Percentiles rank a stretch among this genome's conserved stretches.
Conservation (phyloP, 1,284 basidiomycete species). For the Earliella scabrosa region DNA sequence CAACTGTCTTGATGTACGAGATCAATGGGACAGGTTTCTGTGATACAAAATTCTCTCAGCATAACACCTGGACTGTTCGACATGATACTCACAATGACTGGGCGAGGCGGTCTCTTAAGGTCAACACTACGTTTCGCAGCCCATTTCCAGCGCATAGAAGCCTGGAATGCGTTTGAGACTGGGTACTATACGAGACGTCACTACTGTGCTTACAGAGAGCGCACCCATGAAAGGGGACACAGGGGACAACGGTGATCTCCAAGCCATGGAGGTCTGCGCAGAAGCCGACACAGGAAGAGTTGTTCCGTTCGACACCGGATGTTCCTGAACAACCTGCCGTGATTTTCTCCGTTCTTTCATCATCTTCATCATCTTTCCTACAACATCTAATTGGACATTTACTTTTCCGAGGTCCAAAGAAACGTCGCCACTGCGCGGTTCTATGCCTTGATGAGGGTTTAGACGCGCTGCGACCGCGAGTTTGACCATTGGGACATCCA, state of each 20-base stretch:
- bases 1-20: conserved; percentile 33
- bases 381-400: conserved; percentile 51
- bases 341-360: conserved; percentile 26
- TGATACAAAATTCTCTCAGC: not conserved
- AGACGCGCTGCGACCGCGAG: conserved; percentile 56
- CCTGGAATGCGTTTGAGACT: conserved; percentile 16
- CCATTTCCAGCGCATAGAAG: conserved; percentile 31
- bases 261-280: conserved; percentile 34
- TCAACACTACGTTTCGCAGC: conserved; percentile 21
- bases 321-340: not conserved
- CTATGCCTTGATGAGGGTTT: conserved; percentile 59
- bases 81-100: conserved; percentile 7
- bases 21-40: conserved; percentile 29
- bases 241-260: conserved; percentile 37
- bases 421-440: conserved; percentile 56
- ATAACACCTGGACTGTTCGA: not conserved
- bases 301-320: not conserved
- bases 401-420: conserved; percentile 51
- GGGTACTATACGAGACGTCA: not conserved
- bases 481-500: conserved; percentile 49
- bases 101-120: conserved; percentile 6
- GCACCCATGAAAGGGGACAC: conserved; percentile 40
- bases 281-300: conserved; percentile 23
- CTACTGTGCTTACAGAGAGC: conserved; percentile 45
- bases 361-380: conserved; percentile 43